Percentiles rank a stretch among this genome's conserved stretches.
Conservation (phyloP, 2,329 filamentous ascomycete genomes). For the Colletotrichum tofieldiae region DNA sequence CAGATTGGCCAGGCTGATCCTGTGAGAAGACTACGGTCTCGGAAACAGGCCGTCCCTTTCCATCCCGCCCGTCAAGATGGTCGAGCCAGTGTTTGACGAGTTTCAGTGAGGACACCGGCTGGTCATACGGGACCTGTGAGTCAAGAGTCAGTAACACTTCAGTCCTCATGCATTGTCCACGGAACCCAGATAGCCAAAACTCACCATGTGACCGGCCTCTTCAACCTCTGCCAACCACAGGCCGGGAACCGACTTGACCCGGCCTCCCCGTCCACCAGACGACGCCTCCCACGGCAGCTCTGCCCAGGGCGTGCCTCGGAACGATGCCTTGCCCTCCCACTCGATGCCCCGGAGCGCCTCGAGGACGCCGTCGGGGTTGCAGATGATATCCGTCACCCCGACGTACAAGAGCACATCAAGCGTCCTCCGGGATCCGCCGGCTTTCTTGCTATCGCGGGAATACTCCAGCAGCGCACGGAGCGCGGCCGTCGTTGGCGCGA, state of each 20-base stretch:
- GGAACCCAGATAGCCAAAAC: too few species aligned
- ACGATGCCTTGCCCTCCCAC: too few species aligned
- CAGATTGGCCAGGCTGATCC: background rate
- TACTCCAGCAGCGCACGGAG: too few species aligned
- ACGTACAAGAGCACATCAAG: conserved; percentile 26
- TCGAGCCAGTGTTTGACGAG: conserved; percentile 17
- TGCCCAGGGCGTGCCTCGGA: too few species aligned
- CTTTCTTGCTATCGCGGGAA: background rate
- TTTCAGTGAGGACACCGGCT: conserved; percentile 22
- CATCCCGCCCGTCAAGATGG: background rate
- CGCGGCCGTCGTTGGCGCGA: conserved; percentile 8
- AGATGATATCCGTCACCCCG: conserved; percentile 25
- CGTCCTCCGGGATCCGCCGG: background rate
- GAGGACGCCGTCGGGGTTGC: conserved; percentile 31
- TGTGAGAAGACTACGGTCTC: background rate
- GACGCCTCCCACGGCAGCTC: too few species aligned
- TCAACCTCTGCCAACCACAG: too few species aligned
- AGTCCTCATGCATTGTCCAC: too few species aligned
- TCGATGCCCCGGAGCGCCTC: conserved; percentile 13
- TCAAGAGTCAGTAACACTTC: background rate
- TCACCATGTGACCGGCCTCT: too few species aligned
- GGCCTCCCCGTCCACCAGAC: too few species aligned
- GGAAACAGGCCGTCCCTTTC: background rate
- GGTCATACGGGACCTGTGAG: conserved; percentile 19
- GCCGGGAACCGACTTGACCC: too few species aligned